These are phyloP conservation scores for Kluyveromyces marxianus DNA, from an alignment of 1,139 yeast species.

Conservation along the genomic window DNA sequence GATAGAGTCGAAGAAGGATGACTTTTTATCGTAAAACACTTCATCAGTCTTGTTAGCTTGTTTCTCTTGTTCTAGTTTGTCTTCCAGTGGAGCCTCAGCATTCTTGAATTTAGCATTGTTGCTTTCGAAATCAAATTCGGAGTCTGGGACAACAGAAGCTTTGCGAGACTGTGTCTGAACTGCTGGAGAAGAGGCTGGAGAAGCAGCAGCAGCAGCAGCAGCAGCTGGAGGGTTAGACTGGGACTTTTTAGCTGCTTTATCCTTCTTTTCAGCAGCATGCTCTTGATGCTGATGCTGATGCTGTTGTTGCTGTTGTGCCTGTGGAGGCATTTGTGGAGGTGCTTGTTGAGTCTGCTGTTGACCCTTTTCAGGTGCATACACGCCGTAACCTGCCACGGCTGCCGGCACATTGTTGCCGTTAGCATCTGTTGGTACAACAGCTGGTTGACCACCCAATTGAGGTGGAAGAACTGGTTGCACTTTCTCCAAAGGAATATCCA, in stretches of 20 bases:
- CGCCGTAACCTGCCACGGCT: conserved; percentile 31
- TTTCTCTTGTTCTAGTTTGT: conserved; percentile 10
- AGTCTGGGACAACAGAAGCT: conserved; percentile 30
- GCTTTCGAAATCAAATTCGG: conserved; percentile 59
- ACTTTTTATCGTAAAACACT: conserved; percentile 51
- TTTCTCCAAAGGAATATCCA: conserved; percentile 42
- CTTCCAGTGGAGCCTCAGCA: conserved; percentile 12
- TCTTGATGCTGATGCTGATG: conserved; percentile 1
- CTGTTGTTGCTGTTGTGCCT: conserved; percentile 5
- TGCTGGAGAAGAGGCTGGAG: neutral
- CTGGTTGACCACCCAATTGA: conserved; percentile 7
- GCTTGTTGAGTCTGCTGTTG: conserved; percentile 7
- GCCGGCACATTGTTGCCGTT: conserved; percentile 23
- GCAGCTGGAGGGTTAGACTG: conserved; percentile 8
- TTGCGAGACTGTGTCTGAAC: too few relatives aligned
- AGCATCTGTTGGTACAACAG: conserved; percentile 4
- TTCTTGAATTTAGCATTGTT: conserved; percentile 55
- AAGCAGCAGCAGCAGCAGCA: conserved; percentile 6
- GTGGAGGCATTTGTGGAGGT: conserved; percentile 2
- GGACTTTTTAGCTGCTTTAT: neutral
- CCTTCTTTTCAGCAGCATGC: neutral
- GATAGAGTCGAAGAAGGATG: conserved; percentile 76
- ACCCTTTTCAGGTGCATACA: conserved; percentile 24
- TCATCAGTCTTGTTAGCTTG: conserved; percentile 10
- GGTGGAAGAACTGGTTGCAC: conserved; percentile 31